Percentiles rank a stretch among this genome's conserved stretches.
Evolutionary conservation across 768 basidiomycete genomes (phyloP).

Genomic region (Mycena crocata): DNA sequence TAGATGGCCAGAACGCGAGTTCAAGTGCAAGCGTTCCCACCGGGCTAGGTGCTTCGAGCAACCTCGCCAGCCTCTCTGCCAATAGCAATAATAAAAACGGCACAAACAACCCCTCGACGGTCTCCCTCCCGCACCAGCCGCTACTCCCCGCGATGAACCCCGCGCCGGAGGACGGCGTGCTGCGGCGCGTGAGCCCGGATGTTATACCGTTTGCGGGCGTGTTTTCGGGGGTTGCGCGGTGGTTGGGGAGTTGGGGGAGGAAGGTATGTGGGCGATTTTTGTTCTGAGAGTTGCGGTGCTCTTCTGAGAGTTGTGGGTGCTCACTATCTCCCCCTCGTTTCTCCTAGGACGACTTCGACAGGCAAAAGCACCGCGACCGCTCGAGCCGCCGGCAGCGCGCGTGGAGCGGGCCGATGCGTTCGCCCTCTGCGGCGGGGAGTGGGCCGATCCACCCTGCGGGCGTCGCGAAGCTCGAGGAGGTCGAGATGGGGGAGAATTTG

Average conservation of each 20-base stretch:
- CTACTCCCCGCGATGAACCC: slow-evolving; percentile 54
- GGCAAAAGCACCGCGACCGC: too few species aligned
- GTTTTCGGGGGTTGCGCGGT: slow-evolving; percentile 31
- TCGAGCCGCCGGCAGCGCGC: background rate
- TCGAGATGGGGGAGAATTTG: slow-evolving; percentile 62
- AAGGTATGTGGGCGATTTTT: background rate
- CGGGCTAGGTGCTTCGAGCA: too few species aligned
- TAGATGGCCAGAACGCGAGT: too few species aligned
- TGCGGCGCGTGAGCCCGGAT: slow-evolving; percentile 41
- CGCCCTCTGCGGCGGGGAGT: too few species aligned
- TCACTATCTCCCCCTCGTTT: background rate
- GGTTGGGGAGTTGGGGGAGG: slow-evolving; percentile 23
- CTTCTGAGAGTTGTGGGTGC: background rate
- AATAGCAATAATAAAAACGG: too few species aligned
- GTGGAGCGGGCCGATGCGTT: background rate
- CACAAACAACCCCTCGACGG: slow-evolving; percentile 1
- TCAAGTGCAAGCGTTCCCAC: too few species aligned
- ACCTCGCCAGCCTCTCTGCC: too few species aligned
- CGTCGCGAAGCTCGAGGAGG: slow-evolving; percentile 25
- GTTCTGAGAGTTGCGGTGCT: background rate
- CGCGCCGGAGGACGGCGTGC: slow-evolving; percentile 43
- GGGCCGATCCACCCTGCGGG: slow-evolving; percentile 48
- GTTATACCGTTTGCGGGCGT: slow-evolving; percentile 55
- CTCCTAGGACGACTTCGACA: too few species aligned
- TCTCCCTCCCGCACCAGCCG: slow-evolving; percentile 40